Conservation (phyloP, 202 grass and related monocot species). For the Musa balbisiana region DNA sequence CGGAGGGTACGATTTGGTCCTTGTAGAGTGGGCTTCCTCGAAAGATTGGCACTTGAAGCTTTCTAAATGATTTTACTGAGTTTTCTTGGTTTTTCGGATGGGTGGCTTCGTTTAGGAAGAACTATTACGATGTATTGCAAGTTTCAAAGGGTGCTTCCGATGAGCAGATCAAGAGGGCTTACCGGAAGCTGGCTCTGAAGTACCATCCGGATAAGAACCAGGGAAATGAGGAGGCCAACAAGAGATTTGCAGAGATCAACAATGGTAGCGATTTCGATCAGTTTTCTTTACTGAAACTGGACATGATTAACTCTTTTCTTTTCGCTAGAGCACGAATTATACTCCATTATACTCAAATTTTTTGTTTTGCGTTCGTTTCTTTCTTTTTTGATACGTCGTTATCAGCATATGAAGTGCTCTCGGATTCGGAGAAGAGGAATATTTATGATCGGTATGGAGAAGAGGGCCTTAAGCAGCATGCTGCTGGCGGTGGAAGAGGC, state of each 20-base stretch:
- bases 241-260: constrained; percentile 82
- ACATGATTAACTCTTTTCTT: too few relatives aligned
- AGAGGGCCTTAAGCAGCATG: constrained; percentile 89
- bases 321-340: too few relatives aligned
- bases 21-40: background rate
- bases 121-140: constrained; percentile 88
- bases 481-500: constrained; percentile 46
- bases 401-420: constrained; percentile 86
- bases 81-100: background rate
- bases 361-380: background rate
- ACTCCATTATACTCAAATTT: too few relatives aligned
- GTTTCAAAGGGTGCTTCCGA: constrained; percentile 87
- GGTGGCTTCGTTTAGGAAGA: constrained; percentile 49
- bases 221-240: constrained; percentile 86
- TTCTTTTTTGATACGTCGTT: background rate
- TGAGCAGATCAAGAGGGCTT: constrained; percentile 96
- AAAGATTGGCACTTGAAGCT: background rate
- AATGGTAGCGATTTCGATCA: constrained; percentile 44
- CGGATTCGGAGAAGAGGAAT: constrained; percentile 92
- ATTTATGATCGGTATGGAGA: constrained; percentile 92
- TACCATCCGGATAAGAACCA: constrained; percentile 97
- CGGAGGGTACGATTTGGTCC: constrained; percentile 30
- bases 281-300: background rate
- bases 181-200: constrained; percentile 93
- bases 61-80: background rate